These are phyloP conservation scores for Sporothrix variecibatus DNA, from an alignment of 2,329 filamentous ascomycete genomes.

Conservation along the genomic window DNA sequence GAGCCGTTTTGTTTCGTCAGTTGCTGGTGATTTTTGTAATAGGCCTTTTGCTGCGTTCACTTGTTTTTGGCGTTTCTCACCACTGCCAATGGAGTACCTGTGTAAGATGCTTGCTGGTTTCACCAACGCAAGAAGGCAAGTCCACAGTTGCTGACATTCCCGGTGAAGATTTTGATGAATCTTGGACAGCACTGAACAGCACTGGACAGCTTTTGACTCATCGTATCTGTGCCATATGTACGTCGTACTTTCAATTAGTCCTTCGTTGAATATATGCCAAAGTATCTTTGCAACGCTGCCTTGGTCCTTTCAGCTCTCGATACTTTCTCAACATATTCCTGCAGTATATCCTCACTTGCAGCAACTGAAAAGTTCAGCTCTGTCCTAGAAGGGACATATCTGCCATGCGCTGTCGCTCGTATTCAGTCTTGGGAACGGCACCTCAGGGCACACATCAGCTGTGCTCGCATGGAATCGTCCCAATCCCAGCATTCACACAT, in stretches of 20 bases:
- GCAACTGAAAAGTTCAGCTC: not conserved
- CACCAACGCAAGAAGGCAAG: too few relatives aligned
- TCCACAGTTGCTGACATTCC: too few relatives aligned
- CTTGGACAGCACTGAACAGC: too few relatives aligned
- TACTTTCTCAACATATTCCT: not conserved
- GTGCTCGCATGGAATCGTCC: not conserved
- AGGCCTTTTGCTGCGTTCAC: not conserved
- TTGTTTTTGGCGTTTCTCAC: not conserved
- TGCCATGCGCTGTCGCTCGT: not conserved
- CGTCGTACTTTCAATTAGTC: too few relatives aligned
- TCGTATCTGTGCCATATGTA: not conserved
- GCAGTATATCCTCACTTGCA: not conserved
- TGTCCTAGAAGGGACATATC: constrained; percentile 7
- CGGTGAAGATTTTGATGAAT: too few relatives aligned
- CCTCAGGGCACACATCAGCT: not conserved
- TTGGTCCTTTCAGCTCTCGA: not conserved
- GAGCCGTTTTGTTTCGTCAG: not conserved
- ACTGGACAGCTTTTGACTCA: too few relatives aligned
- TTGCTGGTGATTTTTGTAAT: not conserved
- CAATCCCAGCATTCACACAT: not conserved
- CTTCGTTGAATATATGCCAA: not conserved
- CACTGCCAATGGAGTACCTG: too few relatives aligned
- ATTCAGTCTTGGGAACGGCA: not conserved
- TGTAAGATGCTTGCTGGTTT: too few relatives aligned
- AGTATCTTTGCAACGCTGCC: not conserved